A percentile compares a stretch with the other conserved stretches of the same genome.
Conservation (phyloP, 306 rosid genomes). For the Citrullus colocynthis region DNA sequence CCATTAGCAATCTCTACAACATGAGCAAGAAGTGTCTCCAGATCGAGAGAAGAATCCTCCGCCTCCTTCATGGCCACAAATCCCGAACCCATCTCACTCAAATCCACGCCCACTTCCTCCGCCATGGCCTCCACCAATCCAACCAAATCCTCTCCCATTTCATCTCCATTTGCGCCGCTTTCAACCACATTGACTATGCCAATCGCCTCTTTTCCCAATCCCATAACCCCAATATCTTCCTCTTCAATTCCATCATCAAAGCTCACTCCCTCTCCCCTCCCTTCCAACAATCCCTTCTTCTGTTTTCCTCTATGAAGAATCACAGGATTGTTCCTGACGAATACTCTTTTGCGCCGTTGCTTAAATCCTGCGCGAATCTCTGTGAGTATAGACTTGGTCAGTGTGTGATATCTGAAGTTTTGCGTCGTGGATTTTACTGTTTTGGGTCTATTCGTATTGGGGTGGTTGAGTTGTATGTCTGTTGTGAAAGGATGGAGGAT, state of each 20-base stretch:
- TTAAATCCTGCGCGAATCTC: slow-evolving; percentile 46
- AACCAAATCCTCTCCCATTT: slow-evolving; percentile 71
- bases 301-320: slow-evolving; percentile 36
- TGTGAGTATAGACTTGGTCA: slow-evolving; percentile 28
- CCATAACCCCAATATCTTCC: slow-evolving; percentile 43
- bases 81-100: slow-evolving; percentile 36
- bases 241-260: slow-evolving; percentile 75
- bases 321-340: slow-evolving; percentile 34
- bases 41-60: slow-evolving; percentile 45
- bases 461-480: slow-evolving; percentile 32
- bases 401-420: slow-evolving; percentile 28
- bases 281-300: slow-evolving; percentile 25
- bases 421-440: slow-evolving; percentile 28
- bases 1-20: neutral
- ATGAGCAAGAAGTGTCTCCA: slow-evolving; percentile 32
- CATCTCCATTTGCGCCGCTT: slow-evolving; percentile 45
- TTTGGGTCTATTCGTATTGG: slow-evolving; percentile 39
- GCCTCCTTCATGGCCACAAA: slow-evolving; percentile 53
- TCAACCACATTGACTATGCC: slow-evolving; percentile 35
- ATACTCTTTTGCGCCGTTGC: slow-evolving; percentile 51
- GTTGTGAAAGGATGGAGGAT: slow-evolving; percentile 33
- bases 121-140: slow-evolving; percentile 60
- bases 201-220: slow-evolving; percentile 30
- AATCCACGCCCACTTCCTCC: slow-evolving; percentile 68
- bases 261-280: slow-evolving; percentile 52